Percentiles rank a stretch among this genome's conserved stretches.
Conservation (phyloP, 179 eudicot species). For the Silene coronaria region DNA sequence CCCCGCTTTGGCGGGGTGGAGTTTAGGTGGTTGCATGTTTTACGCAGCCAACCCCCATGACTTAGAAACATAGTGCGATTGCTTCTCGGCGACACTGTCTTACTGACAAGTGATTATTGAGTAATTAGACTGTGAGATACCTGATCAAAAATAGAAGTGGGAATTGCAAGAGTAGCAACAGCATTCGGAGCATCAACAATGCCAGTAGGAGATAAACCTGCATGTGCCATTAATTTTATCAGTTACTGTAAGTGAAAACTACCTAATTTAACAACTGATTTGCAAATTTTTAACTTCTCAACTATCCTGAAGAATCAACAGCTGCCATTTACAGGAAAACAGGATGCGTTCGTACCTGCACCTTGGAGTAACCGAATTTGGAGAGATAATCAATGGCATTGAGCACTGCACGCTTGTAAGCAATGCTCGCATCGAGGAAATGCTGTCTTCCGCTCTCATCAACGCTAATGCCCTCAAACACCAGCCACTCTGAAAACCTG, state of each 20-base stretch:
- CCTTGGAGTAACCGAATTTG: constrained; percentile 81
- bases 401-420: constrained; percentile 94
- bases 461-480: constrained; percentile 95
- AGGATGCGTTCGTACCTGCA: constrained; percentile 46
- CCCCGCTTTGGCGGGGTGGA: too few relatives aligned
- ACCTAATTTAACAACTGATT: too few relatives aligned
- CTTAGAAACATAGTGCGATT: too few relatives aligned
- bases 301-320: background rate
- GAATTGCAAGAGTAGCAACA: constrained; percentile 82
- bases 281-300: too few relatives aligned
- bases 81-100: too few relatives aligned
- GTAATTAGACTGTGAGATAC: constrained; percentile 23
- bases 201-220: constrained; percentile 79
- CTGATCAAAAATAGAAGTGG: constrained; percentile 90
- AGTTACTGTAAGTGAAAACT: background rate
- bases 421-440: constrained; percentile 86
- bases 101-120: too few relatives aligned
- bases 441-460: constrained; percentile 90
- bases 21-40: too few relatives aligned
- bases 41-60: too few relatives aligned
- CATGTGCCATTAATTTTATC: constrained; percentile 9
- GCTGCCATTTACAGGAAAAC: background rate
- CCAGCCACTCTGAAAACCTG: constrained; percentile 87
- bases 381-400: constrained; percentile 85
- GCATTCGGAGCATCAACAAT: constrained; percentile 92